phyloP scores from a whole-genome alignment of 257 asterid genomes.

The Fraxinus americana region DNA sequence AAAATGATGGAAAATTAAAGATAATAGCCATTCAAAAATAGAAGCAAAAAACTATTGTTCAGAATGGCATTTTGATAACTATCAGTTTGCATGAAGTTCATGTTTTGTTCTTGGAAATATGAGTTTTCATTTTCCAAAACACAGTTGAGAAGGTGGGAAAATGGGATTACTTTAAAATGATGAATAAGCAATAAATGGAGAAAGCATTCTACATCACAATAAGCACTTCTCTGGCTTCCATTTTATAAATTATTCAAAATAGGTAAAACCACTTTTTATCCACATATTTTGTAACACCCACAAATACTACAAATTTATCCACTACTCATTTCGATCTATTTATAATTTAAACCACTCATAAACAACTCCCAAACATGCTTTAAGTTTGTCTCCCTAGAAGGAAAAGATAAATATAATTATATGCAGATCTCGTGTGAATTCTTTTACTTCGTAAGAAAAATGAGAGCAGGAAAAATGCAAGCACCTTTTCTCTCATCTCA shows the following conservation, averaged over 20 bases:
- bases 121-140: slow-evolving; percentile 11
- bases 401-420: background rate
- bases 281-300: too few relatives aligned
- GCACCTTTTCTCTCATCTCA: slow-evolving; percentile 9
- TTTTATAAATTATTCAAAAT: too few relatives aligned
- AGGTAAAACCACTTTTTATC: too few relatives aligned
- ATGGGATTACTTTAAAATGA: slow-evolving; percentile 7
- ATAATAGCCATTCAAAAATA: slow-evolving; percentile 5
- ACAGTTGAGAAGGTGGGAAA: background rate
- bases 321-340: too few relatives aligned
- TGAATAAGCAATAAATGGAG: background rate
- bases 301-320: too few relatives aligned
- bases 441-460: background rate
- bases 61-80: background rate
- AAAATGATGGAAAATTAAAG: slow-evolving; percentile 16
- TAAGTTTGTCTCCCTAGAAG: background rate
- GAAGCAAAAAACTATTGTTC: background rate
- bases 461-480: background rate
- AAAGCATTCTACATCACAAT: background rate
- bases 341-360: too few relatives aligned
- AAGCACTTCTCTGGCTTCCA: too few relatives aligned
- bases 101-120: slow-evolving; percentile 3
- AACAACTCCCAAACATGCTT: too few relatives aligned
- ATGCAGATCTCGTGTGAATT: background rate
- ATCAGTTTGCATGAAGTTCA: background rate